phyloP scores from a whole-genome alignment of 805 yeast species.

The Candida ascalaphidarum region DNA sequence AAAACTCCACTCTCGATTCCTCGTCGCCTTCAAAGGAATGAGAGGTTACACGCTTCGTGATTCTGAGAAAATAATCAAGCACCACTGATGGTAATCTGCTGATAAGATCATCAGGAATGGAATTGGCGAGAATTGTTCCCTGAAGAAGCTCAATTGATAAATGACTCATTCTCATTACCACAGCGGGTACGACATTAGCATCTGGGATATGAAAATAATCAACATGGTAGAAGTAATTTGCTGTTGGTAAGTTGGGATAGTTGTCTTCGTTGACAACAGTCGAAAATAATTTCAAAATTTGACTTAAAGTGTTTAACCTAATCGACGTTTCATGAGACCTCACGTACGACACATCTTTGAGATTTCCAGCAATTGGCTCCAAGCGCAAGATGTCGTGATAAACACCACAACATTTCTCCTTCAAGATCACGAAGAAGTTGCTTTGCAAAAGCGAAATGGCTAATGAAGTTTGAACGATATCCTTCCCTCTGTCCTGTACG shows the following conservation, averaged over 20 bases:
- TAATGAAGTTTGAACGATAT: conserved; percentile 28
- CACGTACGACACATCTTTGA: conserved; percentile 23
- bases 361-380: conserved; percentile 3
- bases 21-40: conserved; percentile 30
- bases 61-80: no score
- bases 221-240: conserved; percentile 12
- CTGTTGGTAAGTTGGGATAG: conserved; percentile 28
- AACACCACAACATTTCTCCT: conserved; percentile 11
- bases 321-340: conserved; percentile 26
- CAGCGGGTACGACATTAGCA: conserved; percentile 11
- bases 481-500: conserved; percentile 13
- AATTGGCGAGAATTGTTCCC: conserved; percentile 14
- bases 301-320: conserved; percentile 34
- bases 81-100: no score
- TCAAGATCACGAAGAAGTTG: conserved; percentile 34
- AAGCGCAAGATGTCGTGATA: conserved; percentile 15
- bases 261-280: conserved; percentile 32
- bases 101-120: conserved; percentile 28
- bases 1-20: conserved; percentile 23
- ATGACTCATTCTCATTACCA: conserved; percentile 33
- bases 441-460: conserved; percentile 43
- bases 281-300: conserved; percentile 36
- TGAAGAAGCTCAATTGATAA: conserved; percentile 31
- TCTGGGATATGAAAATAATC: conserved; percentile 8
- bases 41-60: conserved; percentile 34